Conservation (phyloP, 2,329 filamentous ascomycete genomes). For the Chalaropsis thielavioides region DNA sequence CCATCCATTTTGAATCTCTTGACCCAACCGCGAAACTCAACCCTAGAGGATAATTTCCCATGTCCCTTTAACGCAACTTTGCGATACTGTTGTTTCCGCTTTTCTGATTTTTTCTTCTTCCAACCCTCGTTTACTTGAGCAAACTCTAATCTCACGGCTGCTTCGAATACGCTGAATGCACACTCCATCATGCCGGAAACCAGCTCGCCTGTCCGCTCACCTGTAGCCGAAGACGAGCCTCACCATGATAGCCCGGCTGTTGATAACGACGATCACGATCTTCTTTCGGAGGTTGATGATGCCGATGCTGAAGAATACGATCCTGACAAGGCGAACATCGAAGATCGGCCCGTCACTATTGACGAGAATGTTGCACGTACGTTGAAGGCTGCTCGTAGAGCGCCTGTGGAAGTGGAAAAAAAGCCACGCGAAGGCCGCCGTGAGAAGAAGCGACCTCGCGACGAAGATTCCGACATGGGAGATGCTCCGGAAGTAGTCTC, state of each 20-base stretch:
- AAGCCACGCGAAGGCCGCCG: slow-evolving; percentile 63
- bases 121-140: not conserved
- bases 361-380: slow-evolving; percentile 51
- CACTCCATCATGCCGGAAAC: slow-evolving; percentile 32
- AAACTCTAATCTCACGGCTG: not conserved
- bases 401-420: slow-evolving; percentile 49
- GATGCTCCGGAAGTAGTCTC: slow-evolving; percentile 30
- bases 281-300: slow-evolving; percentile 54
- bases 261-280: slow-evolving; percentile 39
- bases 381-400: slow-evolving; percentile 50
- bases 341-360: slow-evolving; percentile 50
- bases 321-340: slow-evolving; percentile 46
- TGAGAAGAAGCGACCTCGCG: slow-evolving; percentile 46
- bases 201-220: slow-evolving; percentile 30
- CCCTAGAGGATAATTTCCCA: too few species aligned
- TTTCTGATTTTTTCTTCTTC: too few species aligned
- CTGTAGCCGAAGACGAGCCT: slow-evolving; percentile 20
- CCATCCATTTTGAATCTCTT: too few species aligned
- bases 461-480: slow-evolving; percentile 34
- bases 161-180: not conserved
- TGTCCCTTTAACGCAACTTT: too few species aligned
- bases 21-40: too few species aligned
- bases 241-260: not conserved
- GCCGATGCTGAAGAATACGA: slow-evolving; percentile 58
- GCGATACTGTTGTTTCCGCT: too few species aligned